phyloP scores from a whole-genome alignment of 2,329 filamentous ascomycete species.

The Dichotomopilus funicola region DNA sequence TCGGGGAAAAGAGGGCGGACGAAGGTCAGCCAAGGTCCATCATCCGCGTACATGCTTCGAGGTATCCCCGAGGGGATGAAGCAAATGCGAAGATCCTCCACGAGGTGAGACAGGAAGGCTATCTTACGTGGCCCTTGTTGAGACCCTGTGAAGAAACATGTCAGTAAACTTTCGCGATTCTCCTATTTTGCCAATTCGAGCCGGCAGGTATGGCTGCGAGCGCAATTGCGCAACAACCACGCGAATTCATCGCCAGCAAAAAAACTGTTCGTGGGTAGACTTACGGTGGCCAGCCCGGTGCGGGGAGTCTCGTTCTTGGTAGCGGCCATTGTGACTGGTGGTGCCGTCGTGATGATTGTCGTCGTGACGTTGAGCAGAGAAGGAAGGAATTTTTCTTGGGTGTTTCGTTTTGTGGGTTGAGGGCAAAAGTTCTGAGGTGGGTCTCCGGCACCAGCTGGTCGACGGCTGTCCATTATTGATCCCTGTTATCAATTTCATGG shows the following conservation, averaged over 20 bases:
- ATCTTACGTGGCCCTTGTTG: slow-evolving; percentile 56
- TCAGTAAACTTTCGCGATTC: slow-evolving; percentile 11
- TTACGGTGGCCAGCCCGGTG: slow-evolving; percentile 19
- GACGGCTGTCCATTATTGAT: neutral
- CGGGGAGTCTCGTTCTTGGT: slow-evolving; percentile 19
- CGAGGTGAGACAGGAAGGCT: slow-evolving; percentile 56
- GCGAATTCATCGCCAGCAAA: neutral
- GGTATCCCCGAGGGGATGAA: slow-evolving; percentile 25
- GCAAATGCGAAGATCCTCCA: slow-evolving; percentile 61
- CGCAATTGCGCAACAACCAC: neutral
- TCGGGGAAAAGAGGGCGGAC: slow-evolving; percentile 25
- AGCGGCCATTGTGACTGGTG: slow-evolving; percentile 20
- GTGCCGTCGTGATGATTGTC: slow-evolving; percentile 17
- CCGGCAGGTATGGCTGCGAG: neutral
- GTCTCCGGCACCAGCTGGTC: slow-evolving; percentile 1
- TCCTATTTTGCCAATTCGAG: neutral
- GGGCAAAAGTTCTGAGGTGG: slow-evolving; percentile 20
- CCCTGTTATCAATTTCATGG: too few species aligned
- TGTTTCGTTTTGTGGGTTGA: slow-evolving; percentile 16
- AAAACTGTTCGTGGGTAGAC: neutral
- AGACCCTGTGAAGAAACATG: slow-evolving; percentile 34
- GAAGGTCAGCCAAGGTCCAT: slow-evolving; percentile 35
- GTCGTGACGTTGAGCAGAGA: slow-evolving; percentile 18
- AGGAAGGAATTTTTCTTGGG: slow-evolving; percentile 1
- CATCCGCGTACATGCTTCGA: slow-evolving; percentile 21